Evolutionary conservation across 176 grass and related monocot species (phyloP).

Genomic region (Saccharum officinarum): DNA sequence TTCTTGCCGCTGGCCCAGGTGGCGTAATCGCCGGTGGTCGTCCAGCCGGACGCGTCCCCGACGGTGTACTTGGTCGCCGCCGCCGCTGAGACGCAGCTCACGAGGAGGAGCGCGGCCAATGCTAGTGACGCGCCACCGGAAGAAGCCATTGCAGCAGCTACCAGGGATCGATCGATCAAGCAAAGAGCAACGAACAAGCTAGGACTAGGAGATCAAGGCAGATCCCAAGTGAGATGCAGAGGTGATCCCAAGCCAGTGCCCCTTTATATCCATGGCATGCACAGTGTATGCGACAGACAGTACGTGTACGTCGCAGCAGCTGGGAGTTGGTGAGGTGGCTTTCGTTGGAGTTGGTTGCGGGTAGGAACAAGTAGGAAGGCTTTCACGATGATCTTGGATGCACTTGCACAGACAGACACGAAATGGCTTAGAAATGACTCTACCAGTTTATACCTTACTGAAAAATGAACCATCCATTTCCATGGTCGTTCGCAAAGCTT

Average conservation of each 20-base stretch:
- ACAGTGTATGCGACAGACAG: neutral
- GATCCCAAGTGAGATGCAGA: neutral
- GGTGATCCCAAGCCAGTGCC: neutral
- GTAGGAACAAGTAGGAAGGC: conserved; percentile 33
- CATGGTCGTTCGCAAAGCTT: conserved; percentile 15
- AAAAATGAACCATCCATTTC: conserved; percentile 4
- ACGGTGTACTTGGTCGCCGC: conserved; percentile 69
- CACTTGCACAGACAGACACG: neutral
- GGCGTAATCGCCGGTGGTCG: conserved; percentile 58
- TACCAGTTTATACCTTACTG: neutral
- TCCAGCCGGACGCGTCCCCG: conserved; percentile 74
- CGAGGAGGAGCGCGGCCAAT: conserved; percentile 50
- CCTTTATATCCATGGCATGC: conserved; percentile 46
- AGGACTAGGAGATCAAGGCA: neutral
- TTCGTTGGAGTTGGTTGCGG: conserved; percentile 53
- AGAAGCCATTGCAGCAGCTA: conserved; percentile 43
- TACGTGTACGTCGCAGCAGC: conserved; percentile 38
- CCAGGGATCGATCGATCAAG: neutral
- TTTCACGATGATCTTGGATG: neutral
- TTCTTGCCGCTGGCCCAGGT: conserved; percentile 71
- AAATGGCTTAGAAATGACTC: conserved; percentile 48
- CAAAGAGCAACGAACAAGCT: neutral
- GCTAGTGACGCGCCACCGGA: conserved; percentile 25
- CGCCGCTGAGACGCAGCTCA: conserved; percentile 35
- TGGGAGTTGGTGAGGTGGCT: conserved; percentile 49